phyloP scores from a whole-genome alignment of 192 early-diverging fungal species.

The Allomyces javanicus region DNA sequence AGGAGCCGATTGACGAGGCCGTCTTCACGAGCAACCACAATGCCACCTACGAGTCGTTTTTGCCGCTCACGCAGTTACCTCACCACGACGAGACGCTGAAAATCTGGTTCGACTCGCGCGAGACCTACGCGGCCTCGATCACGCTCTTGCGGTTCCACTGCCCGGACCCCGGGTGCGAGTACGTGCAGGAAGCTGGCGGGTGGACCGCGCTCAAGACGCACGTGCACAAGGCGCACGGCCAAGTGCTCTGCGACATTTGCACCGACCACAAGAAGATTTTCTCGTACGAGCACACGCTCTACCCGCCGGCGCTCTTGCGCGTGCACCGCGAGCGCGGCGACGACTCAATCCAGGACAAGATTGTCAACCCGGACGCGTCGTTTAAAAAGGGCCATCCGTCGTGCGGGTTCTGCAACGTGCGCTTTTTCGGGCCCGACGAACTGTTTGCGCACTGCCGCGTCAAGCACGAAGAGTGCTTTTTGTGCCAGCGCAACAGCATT shows the following conservation, averaged over 20 bases:
- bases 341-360: slow-evolving; percentile 29
- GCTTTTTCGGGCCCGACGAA: slow-evolving; percentile 82
- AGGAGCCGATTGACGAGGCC: slow-evolving; percentile 30
- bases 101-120: slow-evolving; percentile 53
- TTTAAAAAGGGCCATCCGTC: slow-evolving; percentile 71
- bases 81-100: slow-evolving; percentile 41
- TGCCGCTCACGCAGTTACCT: slow-evolving; percentile 20
- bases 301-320: slow-evolving; percentile 50
- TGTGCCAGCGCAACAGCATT: slow-evolving; percentile 53
- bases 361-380: slow-evolving; percentile 23
- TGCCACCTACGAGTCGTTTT: slow-evolving; percentile 13
- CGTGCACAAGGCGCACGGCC: slow-evolving; percentile 48
- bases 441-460: slow-evolving; percentile 86
- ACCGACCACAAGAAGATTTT: slow-evolving; percentile 78
- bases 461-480: slow-evolving; percentile 83
- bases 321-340: slow-evolving; percentile 54
- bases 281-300: slow-evolving; percentile 77
- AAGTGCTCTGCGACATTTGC: slow-evolving; percentile 73
- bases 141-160: slow-evolving; percentile 69
- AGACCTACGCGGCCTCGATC: slow-evolving; percentile 53
- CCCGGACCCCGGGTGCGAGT: slow-evolving; percentile 56
- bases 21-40: slow-evolving; percentile 15
- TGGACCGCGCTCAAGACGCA: slow-evolving; percentile 75
- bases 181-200: slow-evolving; percentile 34
- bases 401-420: slow-evolving; percentile 67